Base-by-base conservation (phyloP, 2,329 filamentous ascomycete genomes). In the Sporothrix luriei region DNA sequence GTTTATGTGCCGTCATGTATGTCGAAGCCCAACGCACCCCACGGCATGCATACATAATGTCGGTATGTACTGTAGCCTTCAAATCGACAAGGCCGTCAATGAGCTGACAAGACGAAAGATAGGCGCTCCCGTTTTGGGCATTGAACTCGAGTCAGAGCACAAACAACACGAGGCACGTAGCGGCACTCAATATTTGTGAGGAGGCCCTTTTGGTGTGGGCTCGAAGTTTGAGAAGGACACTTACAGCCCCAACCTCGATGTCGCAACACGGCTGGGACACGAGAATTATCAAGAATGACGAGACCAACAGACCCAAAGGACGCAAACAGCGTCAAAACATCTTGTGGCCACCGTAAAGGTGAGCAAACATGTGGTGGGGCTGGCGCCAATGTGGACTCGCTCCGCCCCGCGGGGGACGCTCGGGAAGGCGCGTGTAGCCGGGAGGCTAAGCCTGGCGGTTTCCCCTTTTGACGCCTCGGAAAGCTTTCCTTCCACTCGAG, bases 371-470 rank as follows among this genome's bases (percentile, higher is more conserved):
- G 26, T 62, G 57, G 57, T n/a, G 57, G 38, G 38, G 57, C 38
- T 46, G 38, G 38, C 38, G 57, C 57, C 14, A 43, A 59, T 24
- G 38, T 62, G 33, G 38, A 61, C n/a, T 24, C 55, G 57, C 57
- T 26, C 57, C 57, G 57, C 57, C 57, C 57, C 57, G 57, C 5
- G 13, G 21, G 13, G 13, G 21, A 26, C 57, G 57, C 57, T 62
- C 46, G 40, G 40, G 14, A 62, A 46, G 21, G 55, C 38, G 33
- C n/a, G n/a, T 61, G 33, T 43, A 14, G 55, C 24, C n/a, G n/a
- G 33, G 33, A 43, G 57, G 21, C 57, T 46, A 43, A 26, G 38
- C n/a, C 57, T 61, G 38, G n/a, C 33, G 11, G 38, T 14, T n/a
- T 5, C 21, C 38, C 38, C 13, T 62, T 43, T 26, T 46, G n/a